Evolutionary conservation across 2,329 filamentous ascomycete species (phyloP).

Genomic region (Beauveria caledonica): DNA sequence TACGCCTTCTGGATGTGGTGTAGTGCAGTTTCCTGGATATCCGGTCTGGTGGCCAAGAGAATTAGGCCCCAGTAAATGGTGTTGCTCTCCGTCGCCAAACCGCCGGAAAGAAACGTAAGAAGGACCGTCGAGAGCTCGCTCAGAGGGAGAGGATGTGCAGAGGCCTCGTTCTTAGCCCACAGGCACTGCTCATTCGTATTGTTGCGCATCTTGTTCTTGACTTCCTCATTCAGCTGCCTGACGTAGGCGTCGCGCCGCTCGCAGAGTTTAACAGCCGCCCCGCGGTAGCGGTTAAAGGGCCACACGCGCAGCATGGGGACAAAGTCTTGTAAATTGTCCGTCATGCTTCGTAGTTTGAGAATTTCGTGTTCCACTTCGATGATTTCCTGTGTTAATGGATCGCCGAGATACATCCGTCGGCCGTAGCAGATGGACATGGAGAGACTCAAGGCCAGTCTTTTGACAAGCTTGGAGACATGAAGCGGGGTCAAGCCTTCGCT

Average conservation of each 20-base stretch:
- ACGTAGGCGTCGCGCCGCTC: conserved; percentile 5
- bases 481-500: background rate
- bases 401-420: conserved; percentile 1
- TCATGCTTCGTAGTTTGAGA: conserved; percentile 5
- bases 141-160: background rate
- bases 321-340: conserved; percentile 4
- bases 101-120: background rate
- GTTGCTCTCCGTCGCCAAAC: conserved; percentile 1
- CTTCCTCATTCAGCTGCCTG: background rate
- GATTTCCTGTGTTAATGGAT: conserved; percentile 1
- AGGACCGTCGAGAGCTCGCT: background rate
- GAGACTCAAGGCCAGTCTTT: background rate
- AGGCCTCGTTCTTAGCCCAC: background rate
- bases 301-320: background rate
- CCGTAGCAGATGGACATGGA: conserved; percentile 9
- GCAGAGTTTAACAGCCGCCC: background rate
- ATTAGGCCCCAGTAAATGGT: conserved; percentile 1
- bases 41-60: background rate
- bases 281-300: background rate
- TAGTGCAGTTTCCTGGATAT: background rate
- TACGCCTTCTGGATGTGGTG: background rate
- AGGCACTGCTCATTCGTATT: background rate
- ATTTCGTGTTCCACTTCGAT: conserved; percentile 5
- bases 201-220: background rate
- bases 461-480: background rate